phyloP scores from a whole-genome alignment of 176 grass and related monocot species.

The Lolium perenne region DNA sequence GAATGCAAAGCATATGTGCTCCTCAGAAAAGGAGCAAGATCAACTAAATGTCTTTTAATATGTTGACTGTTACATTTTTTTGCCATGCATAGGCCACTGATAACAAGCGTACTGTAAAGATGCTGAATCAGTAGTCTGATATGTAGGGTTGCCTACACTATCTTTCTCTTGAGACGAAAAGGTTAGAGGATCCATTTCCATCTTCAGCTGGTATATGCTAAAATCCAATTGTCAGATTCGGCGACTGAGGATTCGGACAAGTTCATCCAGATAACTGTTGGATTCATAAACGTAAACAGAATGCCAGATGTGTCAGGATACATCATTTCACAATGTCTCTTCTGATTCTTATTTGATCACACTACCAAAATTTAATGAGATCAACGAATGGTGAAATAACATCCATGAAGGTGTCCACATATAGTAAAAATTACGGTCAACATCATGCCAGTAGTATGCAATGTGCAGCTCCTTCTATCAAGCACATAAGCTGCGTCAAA shows the following conservation, averaged over 20 bases:
- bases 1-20: background rate
- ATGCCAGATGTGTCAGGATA: background rate
- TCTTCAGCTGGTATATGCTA: too few species aligned
- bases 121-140: background rate
- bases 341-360: background rate
- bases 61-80: background rate
- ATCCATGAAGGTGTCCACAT: conserved; percentile 16
- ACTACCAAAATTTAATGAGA: background rate
- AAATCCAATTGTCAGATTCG: too few species aligned
- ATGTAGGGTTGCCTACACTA: background rate
- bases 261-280: background rate
- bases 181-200: background rate
- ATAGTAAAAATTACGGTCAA: background rate
- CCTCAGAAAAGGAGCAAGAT: conserved; percentile 3
- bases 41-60: background rate
- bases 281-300: background rate
- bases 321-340: background rate
- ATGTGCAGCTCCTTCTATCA: background rate
- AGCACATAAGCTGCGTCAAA: background rate
- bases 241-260: background rate
- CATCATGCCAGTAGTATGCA: background rate
- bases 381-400: background rate
- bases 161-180: background rate
- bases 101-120: background rate
- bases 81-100: background rate